Conservation (phyloP, 768 basidiomycete species). For the Coprinellus aureogranulatus region DNA sequence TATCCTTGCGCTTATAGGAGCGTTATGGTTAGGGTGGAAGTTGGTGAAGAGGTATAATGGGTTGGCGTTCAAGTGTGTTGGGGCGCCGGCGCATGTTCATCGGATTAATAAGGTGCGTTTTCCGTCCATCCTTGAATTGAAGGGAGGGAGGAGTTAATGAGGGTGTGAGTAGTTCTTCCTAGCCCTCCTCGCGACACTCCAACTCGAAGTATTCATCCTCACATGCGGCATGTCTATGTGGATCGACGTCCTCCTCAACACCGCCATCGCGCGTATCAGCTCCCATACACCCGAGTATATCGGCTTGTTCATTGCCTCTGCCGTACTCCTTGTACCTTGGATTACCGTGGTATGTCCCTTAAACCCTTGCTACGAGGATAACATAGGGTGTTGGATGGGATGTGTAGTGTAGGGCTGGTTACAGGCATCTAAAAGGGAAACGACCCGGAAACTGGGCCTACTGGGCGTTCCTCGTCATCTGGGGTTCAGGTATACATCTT, state of each 20-base stretch:
- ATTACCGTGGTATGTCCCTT: conserved; percentile 40
- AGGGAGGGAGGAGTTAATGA: background rate
- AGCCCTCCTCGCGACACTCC: conserved; percentile 51
- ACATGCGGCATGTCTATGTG: conserved; percentile 52
- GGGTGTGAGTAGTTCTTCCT: conserved; percentile 44
- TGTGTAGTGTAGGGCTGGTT: conserved; percentile 56
- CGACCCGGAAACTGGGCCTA: conserved; percentile 29
- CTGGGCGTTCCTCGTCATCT: conserved; percentile 44
- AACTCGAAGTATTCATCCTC: conserved; percentile 53
- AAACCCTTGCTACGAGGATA: background rate
- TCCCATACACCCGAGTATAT: conserved; percentile 40
- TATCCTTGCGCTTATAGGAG: no score
- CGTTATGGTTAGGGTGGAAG: no score
- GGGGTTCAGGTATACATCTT: conserved; percentile 34
- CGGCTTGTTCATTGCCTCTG: conserved; percentile 43
- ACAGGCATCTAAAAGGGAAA: conserved; percentile 49
- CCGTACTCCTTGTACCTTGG: conserved; percentile 51
- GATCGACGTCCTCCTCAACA: conserved; percentile 52
- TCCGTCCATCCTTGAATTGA: background rate
- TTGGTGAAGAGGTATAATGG: conserved; percentile 39
- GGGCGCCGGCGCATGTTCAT: conserved; percentile 49
- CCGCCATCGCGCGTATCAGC: conserved; percentile 43
- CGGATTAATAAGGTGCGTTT: conserved; percentile 40
- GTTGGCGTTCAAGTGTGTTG: conserved; percentile 50
- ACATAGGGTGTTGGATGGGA: background rate